A percentile compares a stretch with the other conserved stretches of the same genome.
phyloP scores from a whole-genome alignment of 192 early-diverging fungal species.

The Entophlyctis luteolus region DNA sequence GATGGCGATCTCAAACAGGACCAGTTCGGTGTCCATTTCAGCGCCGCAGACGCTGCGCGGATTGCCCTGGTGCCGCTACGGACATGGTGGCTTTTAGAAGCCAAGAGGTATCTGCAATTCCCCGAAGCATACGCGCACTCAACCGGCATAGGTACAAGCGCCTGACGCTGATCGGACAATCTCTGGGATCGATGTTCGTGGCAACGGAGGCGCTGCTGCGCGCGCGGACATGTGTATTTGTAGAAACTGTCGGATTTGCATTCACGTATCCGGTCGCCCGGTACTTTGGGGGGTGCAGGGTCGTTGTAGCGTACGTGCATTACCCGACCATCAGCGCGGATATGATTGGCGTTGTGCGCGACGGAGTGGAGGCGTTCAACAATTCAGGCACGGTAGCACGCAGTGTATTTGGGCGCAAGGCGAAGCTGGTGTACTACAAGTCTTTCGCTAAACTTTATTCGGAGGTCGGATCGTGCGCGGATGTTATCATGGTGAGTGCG shows the following conservation, averaged over 20 bases:
- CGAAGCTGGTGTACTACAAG: constrained; percentile 78
- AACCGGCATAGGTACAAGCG: constrained; percentile 58
- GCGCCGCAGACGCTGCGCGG: constrained; percentile 54
- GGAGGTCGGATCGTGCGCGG: constrained; percentile 70
- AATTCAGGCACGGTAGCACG: constrained; percentile 57
- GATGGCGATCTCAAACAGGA: background rate
- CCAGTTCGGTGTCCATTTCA: constrained; percentile 61
- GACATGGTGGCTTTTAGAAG: constrained; percentile 65
- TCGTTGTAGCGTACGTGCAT: constrained; percentile 83
- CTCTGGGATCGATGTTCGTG: constrained; percentile 72
- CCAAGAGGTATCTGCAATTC: constrained; percentile 47
- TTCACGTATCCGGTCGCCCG: constrained; percentile 83
- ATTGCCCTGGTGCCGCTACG: constrained; percentile 65
- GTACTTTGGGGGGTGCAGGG: constrained; percentile 47
- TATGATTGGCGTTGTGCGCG: constrained; percentile 74
- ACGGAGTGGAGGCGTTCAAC: constrained; percentile 59
- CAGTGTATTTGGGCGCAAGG: constrained; percentile 51
- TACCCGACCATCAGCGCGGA: constrained; percentile 95
- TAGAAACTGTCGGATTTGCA: constrained; percentile 95
- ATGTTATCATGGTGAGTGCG: constrained; percentile 67
- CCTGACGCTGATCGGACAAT: constrained; percentile 83
- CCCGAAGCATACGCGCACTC: background rate
- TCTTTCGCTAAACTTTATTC: constrained; percentile 76
- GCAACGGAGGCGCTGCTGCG: constrained; percentile 69
- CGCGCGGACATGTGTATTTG: constrained; percentile 75